Evolutionary conservation across 352 stramenopile species (phyloP).

Genomic region (Phytophthora pseudosyringae): DNA sequence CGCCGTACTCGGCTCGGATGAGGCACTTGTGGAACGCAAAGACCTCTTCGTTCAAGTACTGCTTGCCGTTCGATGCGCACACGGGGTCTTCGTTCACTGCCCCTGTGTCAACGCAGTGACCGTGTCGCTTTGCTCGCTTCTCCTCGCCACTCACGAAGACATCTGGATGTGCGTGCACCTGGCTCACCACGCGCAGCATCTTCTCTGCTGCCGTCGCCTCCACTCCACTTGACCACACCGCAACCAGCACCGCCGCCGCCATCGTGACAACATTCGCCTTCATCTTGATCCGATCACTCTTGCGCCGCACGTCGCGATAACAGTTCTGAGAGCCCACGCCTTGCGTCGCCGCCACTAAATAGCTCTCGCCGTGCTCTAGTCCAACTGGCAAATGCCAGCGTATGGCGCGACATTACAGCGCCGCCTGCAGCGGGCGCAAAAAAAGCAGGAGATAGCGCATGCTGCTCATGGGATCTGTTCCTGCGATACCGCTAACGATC

Average conservation of each 20-base stretch:
- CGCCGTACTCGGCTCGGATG: conserved; percentile 30
- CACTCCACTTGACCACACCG: conserved; percentile 3
- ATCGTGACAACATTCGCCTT: conserved; percentile 20
- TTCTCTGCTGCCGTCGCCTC: conserved; percentile 14
- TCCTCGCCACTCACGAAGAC: conserved; percentile 35
- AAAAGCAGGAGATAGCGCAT: conserved; percentile 21
- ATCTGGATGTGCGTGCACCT: conserved; percentile 40
- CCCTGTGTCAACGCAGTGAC: conserved; percentile 42
- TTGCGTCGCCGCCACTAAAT: neutral
- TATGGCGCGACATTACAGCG: conserved; percentile 27
- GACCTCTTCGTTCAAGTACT: conserved; percentile 61
- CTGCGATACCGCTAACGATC: conserved; percentile 8
- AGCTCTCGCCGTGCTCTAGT: conserved; percentile 3
- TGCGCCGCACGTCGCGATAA: conserved; percentile 18
- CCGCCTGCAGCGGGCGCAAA: neutral
- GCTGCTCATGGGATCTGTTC: conserved; percentile 31
- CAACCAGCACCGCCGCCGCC: conserved; percentile 5
- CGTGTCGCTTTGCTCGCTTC: conserved; percentile 35
- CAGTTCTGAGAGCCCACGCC: conserved; percentile 5
- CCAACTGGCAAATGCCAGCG: conserved; percentile 27
- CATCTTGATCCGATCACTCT: conserved; percentile 17
- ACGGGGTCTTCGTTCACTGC: conserved; percentile 48
- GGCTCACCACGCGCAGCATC: conserved; percentile 32
- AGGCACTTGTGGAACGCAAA: conserved; percentile 66
- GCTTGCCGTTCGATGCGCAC: conserved; percentile 60